Base-by-base conservation (phyloP, 352 stramenopile species). In the Globisporangium paddicum region DNA sequence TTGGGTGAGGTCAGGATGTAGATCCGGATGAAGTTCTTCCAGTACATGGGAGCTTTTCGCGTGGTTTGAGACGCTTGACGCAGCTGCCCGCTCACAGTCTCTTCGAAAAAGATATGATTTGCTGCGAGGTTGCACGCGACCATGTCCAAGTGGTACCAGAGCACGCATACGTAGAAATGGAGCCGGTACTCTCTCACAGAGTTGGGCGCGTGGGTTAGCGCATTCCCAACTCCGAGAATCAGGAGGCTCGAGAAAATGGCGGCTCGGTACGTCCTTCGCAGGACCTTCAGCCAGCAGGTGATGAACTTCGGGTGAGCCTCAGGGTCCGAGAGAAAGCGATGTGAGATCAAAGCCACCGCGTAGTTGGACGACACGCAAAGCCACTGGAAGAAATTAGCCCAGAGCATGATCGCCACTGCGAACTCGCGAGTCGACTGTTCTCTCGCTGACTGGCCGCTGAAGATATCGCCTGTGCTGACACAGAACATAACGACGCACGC, bases 201-300 rank as follows among this genome's bases (percentile, higher is more conserved):
- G n/a, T 23, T 16, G 0, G 45, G 14, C 9, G 32, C 21, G 5
- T 40, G 42, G 23, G 42, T n/a, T 2, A 48, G 32, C 44, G 21
- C 55, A 16, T 40, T 34, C 16, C 18, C 35, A 25, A 26, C 26
- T 16, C 2, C 55, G 16, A 62, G 4, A 10, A 21, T 34, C 7
- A 55, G 5, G 9, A 18, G 1, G 16, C 13, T 55, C 18, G 35
- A 44, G 1, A 35, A 6, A 3, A 49, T 40, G 28, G 44, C 25
- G 30, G 44, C 6, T 11, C 3, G 30, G 4, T 30, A 16, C 16
- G 49, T 54, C n/a, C 34, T 30, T 10, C 41, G 5, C 2, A 34
- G n/a, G 6, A 64, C 21, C 32, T 64, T 64, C 19, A 11, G 11
- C 41, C 51, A 64, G 49, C 58, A 64, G 6, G 47, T 18, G 8